Conservation (phyloP, 805 yeast species). For the Pichia ethanolica region DNA sequence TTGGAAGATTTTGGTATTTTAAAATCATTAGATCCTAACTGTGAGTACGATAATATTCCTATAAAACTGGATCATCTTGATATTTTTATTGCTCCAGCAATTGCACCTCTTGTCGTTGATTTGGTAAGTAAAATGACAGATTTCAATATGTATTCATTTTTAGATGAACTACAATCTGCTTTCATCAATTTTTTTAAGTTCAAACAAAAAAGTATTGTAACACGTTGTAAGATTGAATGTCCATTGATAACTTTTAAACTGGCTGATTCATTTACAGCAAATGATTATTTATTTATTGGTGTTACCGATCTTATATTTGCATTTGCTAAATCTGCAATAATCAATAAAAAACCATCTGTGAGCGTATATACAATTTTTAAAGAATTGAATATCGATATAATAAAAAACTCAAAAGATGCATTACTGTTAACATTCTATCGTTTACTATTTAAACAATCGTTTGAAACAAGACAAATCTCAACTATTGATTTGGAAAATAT, state of each 20-base stretch:
- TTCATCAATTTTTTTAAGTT: constrained; percentile 22
- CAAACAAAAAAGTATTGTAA: constrained; percentile 1
- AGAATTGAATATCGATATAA: constrained; percentile 11
- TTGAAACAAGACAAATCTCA: constrained; percentile 1
- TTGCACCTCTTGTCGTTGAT: constrained; percentile 14
- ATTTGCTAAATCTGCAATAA: constrained; percentile 18
- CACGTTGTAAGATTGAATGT: constrained; percentile 35
- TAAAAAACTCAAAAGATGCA: constrained; percentile 10
- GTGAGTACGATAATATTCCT: constrained; percentile 48
- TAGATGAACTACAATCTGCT: constrained; percentile 61
- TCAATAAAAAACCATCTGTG: constrained; percentile 1
- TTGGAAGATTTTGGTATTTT: constrained; percentile 8
- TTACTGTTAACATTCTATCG: constrained; percentile 2
- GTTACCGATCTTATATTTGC: constrained; percentile 32
- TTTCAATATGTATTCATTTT: constrained; percentile 37
- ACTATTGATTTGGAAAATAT: constrained; percentile 14
- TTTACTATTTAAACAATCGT: constrained; percentile 4
- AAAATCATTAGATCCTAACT: constrained; percentile 29
- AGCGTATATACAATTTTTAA: constrained; percentile 7
- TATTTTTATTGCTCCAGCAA: constrained; percentile 38
- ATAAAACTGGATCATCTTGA: constrained; percentile 47
- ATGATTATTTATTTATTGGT: constrained; percentile 25
- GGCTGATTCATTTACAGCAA: constrained; percentile 9
- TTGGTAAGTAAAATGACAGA: constrained; percentile 33
- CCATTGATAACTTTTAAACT: constrained; percentile 33